Evolutionary conservation across 2,329 filamentous ascomycete species (phyloP).

Genomic region (Fusarium sp.): DNA sequence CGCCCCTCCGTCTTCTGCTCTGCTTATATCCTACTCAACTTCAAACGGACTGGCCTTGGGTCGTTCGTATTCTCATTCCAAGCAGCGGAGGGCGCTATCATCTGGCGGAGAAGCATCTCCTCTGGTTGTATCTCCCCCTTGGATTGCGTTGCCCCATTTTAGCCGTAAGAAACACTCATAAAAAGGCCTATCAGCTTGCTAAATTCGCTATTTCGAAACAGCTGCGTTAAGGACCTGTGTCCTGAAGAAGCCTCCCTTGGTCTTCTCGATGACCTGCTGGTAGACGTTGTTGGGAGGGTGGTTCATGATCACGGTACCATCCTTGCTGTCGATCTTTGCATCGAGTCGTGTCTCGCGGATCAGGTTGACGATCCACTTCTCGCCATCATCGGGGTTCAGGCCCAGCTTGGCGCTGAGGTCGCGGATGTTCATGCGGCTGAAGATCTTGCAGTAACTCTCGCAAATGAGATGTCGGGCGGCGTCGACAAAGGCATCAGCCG

Average conservation of each 20-base stretch:
- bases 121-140: conserved; percentile 11
- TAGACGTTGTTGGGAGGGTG: conserved; percentile 98
- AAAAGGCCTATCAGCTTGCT: conserved; percentile 21
- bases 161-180: conserved; percentile 38
- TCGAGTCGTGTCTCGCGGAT: conserved; percentile 97
- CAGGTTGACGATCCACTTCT: conserved; percentile 99
- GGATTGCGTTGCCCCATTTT: conserved; percentile 37
- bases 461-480: conserved; percentile 95
- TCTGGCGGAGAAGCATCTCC: conserved; percentile 23
- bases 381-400: conserved; percentile 90
- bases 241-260: conserved; percentile 98
- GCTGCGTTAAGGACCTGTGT: conserved; percentile 90
- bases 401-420: conserved; percentile 92
- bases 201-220: conserved; percentile 59
- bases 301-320: conserved; percentile 99
- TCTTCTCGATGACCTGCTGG: conserved; percentile 98
- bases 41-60: conserved; percentile 9
- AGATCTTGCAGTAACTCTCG: conserved; percentile 99
- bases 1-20: conserved; percentile 18
- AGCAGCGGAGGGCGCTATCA: conserved; percentile 36
- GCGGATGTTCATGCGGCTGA: conserved; percentile 97
- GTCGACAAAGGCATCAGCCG: conserved; percentile 90
- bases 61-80: conserved; percentile 9
- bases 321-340: conserved; percentile 99
- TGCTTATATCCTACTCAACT: conserved; percentile 25